Percentiles rank a stretch among this genome's conserved stretches.
Evolutionary conservation across 2,329 filamentous ascomycete genomes (phyloP).

Genomic region (Pseudogymnoascus sp.): DNA sequence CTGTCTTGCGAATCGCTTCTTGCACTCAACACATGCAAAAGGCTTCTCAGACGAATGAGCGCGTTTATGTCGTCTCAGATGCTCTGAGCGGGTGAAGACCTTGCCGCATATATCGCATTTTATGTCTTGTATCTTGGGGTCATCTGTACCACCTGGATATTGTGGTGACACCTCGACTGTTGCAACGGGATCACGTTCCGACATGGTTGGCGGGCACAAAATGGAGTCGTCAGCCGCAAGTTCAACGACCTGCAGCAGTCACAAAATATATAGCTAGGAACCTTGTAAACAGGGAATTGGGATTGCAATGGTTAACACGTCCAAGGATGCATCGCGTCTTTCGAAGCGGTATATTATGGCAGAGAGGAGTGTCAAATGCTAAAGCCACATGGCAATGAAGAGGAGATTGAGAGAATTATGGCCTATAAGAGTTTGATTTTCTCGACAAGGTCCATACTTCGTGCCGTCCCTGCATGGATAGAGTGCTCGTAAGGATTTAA

Average conservation of each 20-base stretch:
- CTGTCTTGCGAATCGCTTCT: constrained; percentile 10
- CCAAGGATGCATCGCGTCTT: not conserved
- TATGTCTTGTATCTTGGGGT: constrained; percentile 3
- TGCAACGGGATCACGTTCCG: not conserved
- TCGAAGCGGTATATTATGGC: not conserved
- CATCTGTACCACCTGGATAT: not conserved
- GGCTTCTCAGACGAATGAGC: constrained; percentile 47
- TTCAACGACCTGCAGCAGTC: not conserved
- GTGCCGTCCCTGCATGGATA: not conserved
- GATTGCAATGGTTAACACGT: not conserved
- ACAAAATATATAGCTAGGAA: not conserved
- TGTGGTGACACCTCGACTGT: not conserved
- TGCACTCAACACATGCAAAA: constrained; percentile 8
- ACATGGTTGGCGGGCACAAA: constrained; percentile 6
- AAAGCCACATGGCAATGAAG: not conserved
- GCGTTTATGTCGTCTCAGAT: constrained; percentile 47
- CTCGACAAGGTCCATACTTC: not conserved
- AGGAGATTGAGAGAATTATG: not conserved
- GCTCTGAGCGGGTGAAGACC: constrained; percentile 45
- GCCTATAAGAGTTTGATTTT: not conserved
- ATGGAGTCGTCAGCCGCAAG: not conserved
- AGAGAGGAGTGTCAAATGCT: not conserved
- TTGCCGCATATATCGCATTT: constrained; percentile 10
- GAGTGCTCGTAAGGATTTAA: not conserved
- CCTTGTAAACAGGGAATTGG: not conserved